Conservation (phyloP, 306 rosid genomes). For the Vigna reflexopilosa region DNA sequence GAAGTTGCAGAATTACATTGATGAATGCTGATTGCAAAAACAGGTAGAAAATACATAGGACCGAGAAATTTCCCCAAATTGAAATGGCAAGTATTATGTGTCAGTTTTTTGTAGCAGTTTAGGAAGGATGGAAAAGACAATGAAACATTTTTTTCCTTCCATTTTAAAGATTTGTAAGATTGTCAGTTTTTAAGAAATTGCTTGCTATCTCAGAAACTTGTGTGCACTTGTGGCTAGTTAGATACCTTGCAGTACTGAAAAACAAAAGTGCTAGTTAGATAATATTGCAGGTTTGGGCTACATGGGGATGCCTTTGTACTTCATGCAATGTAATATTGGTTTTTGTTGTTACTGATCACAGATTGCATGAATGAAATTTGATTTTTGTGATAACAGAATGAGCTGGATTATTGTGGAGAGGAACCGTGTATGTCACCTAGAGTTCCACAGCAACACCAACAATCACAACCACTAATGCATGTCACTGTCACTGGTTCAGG, state of each 20-base stretch:
- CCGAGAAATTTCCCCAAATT: slow-evolving; percentile 8
- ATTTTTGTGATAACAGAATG: slow-evolving; percentile 61
- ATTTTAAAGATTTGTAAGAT: slow-evolving; percentile 24
- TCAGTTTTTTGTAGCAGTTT: slow-evolving; percentile 9
- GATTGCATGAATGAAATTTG: slow-evolving; percentile 12
- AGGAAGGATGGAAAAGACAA: not conserved
- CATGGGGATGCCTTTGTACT: slow-evolving; percentile 3
- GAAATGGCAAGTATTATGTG: not conserved
- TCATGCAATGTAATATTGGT: not conserved
- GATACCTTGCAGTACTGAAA: not conserved
- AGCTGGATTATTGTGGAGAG: slow-evolving; percentile 79
- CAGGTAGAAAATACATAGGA: slow-evolving; percentile 8
- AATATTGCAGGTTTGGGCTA: slow-evolving; percentile 27
- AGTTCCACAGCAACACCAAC: slow-evolving; percentile 64
- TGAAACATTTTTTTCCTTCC: slow-evolving; percentile 4
- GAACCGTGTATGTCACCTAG: slow-evolving; percentile 84
- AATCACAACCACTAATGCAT: slow-evolving; percentile 60
- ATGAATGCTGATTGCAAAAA: not conserved
- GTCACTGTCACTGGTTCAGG: slow-evolving; percentile 56
- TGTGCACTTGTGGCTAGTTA: not conserved
- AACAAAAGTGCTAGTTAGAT: not conserved
- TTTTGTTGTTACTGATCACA: slow-evolving; percentile 23
- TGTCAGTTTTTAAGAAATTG: slow-evolving; percentile 12
- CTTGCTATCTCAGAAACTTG: slow-evolving; percentile 4
- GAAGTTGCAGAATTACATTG: slow-evolving; percentile 6